Evolutionary conservation across 2,329 filamentous ascomycete genomes (phyloP).

Genomic region (Penicillium thymicola): DNA sequence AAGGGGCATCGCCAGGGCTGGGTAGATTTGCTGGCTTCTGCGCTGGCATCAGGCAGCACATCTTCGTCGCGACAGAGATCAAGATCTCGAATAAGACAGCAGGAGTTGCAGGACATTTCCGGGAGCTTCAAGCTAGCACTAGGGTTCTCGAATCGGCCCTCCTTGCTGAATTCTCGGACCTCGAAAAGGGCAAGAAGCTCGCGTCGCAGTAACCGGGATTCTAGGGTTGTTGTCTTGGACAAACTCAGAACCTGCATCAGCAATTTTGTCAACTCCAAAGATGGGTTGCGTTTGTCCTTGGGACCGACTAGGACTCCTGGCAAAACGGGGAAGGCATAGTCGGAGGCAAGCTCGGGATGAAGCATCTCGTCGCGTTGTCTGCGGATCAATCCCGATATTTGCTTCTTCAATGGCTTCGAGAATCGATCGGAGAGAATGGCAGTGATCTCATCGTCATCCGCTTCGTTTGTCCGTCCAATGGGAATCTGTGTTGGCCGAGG

Average conservation of each 20-base stretch:
- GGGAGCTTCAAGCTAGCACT: conserved; percentile 68
- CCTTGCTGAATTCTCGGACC: conserved; percentile 85
- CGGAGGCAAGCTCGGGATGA: conserved; percentile 79
- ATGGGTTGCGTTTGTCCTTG: conserved; percentile 62
- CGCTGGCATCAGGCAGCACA: conserved; percentile 57
- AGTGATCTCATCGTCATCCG: conserved; percentile 57
- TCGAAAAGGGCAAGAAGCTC: conserved; percentile 89
- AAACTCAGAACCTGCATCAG: conserved; percentile 90
- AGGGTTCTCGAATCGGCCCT: conserved; percentile 85
- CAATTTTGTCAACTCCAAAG: conserved; percentile 85
- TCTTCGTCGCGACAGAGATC: conserved; percentile 90
- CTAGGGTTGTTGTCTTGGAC: conserved; percentile 84
- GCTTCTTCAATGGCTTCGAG: conserved; percentile 85
- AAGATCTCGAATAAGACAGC: conserved; percentile 82
- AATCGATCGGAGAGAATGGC: conserved; percentile 77
- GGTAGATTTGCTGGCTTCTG: conserved; percentile 29
- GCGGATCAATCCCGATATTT: conserved; percentile 75
- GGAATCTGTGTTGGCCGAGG: conserved; percentile 60
- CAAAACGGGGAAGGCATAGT: conserved; percentile 80
- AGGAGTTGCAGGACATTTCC: conserved; percentile 83
- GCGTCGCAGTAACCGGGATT: conserved; percentile 82
- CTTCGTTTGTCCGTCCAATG: conserved; percentile 56
- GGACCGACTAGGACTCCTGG: conserved; percentile 49
- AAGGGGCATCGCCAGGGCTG: conserved; percentile 71
- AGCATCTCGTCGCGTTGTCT: conserved; percentile 85